A percentile compares a stretch with the other conserved stretches of the same genome.
Evolutionary conservation across 441 rosid species (phyloP).

Genomic region (Sinapis alba): DNA sequence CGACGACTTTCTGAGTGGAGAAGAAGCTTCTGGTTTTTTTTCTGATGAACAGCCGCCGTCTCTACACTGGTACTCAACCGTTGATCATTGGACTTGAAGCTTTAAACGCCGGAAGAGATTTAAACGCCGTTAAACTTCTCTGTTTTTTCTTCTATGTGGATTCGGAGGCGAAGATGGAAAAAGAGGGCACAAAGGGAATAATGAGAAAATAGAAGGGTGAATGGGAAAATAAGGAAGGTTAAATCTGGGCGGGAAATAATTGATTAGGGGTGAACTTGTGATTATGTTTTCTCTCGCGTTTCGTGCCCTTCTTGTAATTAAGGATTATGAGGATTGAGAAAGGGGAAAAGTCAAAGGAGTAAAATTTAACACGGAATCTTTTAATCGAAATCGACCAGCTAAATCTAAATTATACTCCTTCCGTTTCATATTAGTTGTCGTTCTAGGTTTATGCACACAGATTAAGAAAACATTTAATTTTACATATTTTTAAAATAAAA

Average conservation of each 20-base stretch:
- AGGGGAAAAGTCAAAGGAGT: background rate
- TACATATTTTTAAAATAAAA: too few species aligned
- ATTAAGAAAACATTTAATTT: too few species aligned
- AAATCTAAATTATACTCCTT: too few species aligned
- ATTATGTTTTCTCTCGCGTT: conserved; percentile 28
- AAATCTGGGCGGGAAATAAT: conserved; percentile 23
- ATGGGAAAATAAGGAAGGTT: conserved; percentile 20
- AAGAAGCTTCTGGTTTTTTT: conserved; percentile 79
- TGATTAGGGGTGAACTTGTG: conserved; percentile 32
- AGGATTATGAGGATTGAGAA: conserved; percentile 8
- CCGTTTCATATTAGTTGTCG: too few species aligned
- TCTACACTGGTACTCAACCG: conserved; percentile 72
- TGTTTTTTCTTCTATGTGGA: background rate
- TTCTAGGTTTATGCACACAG: too few species aligned
- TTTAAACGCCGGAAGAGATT: background rate
- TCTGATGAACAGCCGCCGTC: conserved; percentile 81
- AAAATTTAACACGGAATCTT: background rate
- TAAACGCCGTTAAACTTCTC: conserved; percentile 6
- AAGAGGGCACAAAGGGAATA: conserved; percentile 20
- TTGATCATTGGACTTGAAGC: conserved; percentile 64
- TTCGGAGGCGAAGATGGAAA: background rate
- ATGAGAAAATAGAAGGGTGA: background rate
- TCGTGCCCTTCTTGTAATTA: conserved; percentile 33
- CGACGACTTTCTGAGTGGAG: conserved; percentile 66
- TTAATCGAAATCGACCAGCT: background rate